phyloP scores from a whole-genome alignment of 305 asterid species.

The Ilex paraguariensis region DNA sequence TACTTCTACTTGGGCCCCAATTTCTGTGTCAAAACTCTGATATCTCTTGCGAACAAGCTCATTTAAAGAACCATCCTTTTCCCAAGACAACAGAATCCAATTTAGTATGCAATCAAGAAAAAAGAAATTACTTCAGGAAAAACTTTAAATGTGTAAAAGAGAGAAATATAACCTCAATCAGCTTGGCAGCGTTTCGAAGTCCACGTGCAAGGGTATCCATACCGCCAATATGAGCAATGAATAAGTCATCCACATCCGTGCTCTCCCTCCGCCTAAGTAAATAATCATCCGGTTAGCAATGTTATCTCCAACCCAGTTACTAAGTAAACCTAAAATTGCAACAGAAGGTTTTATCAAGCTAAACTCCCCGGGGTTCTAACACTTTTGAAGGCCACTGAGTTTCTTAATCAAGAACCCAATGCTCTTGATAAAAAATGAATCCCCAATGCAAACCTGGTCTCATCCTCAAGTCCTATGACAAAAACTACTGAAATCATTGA shows the following conservation, averaged over 20 bases:
- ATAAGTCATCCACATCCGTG: conserved; percentile 88
- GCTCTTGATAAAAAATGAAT: no score
- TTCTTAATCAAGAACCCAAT: no score
- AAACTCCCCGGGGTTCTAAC: no score
- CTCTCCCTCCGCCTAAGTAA: conserved; percentile 83
- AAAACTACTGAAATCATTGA: no score
- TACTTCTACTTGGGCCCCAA: conserved; percentile 83
- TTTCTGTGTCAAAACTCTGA: conserved; percentile 74
- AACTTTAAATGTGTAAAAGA: neutral
- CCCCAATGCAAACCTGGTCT: no score
- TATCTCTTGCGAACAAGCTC: conserved; percentile 84
- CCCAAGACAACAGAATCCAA: neutral
- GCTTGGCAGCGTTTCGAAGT: conserved; percentile 79
- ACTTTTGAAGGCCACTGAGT: no score
- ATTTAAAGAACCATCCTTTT: conserved; percentile 62
- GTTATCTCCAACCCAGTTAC: neutral
- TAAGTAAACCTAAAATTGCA: no score
- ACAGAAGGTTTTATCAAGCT: no score
- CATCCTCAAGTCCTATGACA: no score
- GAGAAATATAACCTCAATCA: conserved; percentile 50
- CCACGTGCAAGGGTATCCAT: conserved; percentile 98
- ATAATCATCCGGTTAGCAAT: neutral
- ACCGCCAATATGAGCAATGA: conserved; percentile 89
- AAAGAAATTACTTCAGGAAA: neutral
- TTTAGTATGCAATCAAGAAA: neutral